Evolutionary conservation across 257 asterid species (phyloP), one percentile per base, ranked within the genome.

Genomic region (Ballota nigra): DNA sequence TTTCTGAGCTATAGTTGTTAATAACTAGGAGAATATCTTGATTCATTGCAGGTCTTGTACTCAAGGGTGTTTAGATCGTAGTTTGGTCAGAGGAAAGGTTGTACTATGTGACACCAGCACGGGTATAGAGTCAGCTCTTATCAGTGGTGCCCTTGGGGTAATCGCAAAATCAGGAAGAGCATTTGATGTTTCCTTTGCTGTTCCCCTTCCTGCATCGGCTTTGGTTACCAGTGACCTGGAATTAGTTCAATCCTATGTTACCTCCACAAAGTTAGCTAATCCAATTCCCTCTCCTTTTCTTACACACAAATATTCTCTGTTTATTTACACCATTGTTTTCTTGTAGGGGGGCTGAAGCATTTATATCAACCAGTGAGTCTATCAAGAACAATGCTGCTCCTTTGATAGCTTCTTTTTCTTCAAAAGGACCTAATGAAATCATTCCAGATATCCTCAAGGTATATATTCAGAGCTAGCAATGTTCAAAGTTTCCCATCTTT

Each of bases 41-140:
- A 66, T 16, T 36, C 22, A 11, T 24, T 22, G n/a, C 78, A 84
- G 88, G 52, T 1, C 0, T 0, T 81, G 89, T 62, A 0, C 0
- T 10, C n/a, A 23, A 8, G 58, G 64, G 3, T 81, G 86, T 60
- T 34, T 84, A 23, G 72, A 74, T 29, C 36, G 10, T 11, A 9
- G 40, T 4, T 66, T 67, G 29, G 81, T 77, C 16, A 65, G 47
- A 38, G 86, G 89, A 38, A 84, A 81, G 71, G 74, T 84, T 1
- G 72, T 84, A 8, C 24, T 84, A 19, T 81, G 85, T 19, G 68
- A 58, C 19, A 6, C 6, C 4, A 11, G 0, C 6, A 1, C 0
- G 0, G 71, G 72, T 31, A 10, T 56, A 10, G 1, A 0, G 3
- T 61, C 11, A 5, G 81, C 70, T 22, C 1, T 24, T 3, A 8